Evolutionary conservation across 331 rosid species (phyloP).

Genomic region (Malus hybrid): DNA sequence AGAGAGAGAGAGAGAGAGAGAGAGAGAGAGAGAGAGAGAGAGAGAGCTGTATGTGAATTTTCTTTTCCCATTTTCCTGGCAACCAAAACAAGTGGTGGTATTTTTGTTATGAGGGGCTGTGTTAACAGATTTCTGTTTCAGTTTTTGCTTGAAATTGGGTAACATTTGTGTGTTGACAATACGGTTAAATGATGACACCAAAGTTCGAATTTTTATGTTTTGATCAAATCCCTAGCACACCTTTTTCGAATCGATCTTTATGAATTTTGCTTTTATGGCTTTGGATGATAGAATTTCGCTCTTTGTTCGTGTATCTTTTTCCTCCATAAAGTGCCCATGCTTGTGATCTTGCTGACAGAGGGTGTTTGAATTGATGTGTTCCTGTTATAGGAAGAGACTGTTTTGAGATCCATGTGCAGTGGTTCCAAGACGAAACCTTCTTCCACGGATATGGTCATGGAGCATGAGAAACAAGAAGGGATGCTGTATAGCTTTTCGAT

Average conservation of each 20-base stretch:
- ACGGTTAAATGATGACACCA: background rate
- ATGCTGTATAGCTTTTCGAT: constrained; percentile 21
- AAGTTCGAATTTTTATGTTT: constrained; percentile 1
- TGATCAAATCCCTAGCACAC: constrained; percentile 6
- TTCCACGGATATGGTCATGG: constrained; percentile 48
- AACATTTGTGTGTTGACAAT: constrained; percentile 6
- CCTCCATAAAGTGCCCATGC: background rate
- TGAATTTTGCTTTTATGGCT: too few relatives aligned
- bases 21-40: background rate
- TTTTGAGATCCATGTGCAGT: constrained; percentile 49
- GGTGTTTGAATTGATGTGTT: constrained; percentile 12
- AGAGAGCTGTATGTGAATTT: background rate
- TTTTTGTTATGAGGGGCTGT: constrained; percentile 3
- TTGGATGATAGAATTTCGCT: background rate
- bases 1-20: too few relatives aligned
- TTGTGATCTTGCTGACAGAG: background rate
- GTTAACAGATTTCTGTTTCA: constrained; percentile 24
- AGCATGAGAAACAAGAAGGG: constrained; percentile 36
- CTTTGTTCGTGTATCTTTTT: background rate
- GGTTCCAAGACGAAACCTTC: constrained; percentile 51
- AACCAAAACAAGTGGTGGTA: constrained; percentile 17
- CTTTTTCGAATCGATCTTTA: background rate
- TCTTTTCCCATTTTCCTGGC: background rate
- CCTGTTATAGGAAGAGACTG: constrained; percentile 19
- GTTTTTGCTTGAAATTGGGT: constrained; percentile 3